Base-by-base conservation (phyloP, 441 rosid genomes). In the Gossypium schwendimanii region DNA sequence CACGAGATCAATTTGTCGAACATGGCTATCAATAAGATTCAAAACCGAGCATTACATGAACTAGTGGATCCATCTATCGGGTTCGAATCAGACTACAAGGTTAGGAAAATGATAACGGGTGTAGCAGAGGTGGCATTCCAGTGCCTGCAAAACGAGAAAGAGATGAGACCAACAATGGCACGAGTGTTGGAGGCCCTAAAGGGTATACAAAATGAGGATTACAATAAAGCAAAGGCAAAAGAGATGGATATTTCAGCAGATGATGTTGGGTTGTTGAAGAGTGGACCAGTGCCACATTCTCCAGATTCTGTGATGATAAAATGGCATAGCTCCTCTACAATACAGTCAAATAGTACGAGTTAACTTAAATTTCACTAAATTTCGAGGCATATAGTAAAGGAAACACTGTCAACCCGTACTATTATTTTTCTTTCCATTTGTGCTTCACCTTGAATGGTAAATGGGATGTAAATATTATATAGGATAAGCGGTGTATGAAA, bases 41-140 rank as follows among this genome's bases (percentile, higher is more conserved):
- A 87, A 69, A 87, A 69, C 65, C 79, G 73, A 1, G 82, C 84
- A 17, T 63, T 92, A 58, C 76, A 83, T 2, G 91, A 89, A 69
- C 88, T 94, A 55, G 87, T 94, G 14, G 98, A 94, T 74, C 78
- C 75, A 0, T 66, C 74, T 24, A 90, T 94, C 0, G 97, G 93
- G 71, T 92, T 77, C 26, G 86, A 89, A 8, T 78, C 88, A n/a
- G 91, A 94, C 67, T 55, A 72, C 49, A 70, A 72, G 54, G 78
- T 83, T 10, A 84, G 84, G 73, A 76, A 76, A 74, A 81, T 75
- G 78, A 88, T 88, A 55, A 81, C 75, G 36, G 84, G 85, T 0
- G 96, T 92, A 6, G 94, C 93, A 15, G 98, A 91, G 83, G 73
- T 92, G 67, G 96, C 98, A 18, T 92, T 91, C 78, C 89, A 78